Conservation (phyloP, 441 rosid genomes). For the Iberis amara region DNA sequence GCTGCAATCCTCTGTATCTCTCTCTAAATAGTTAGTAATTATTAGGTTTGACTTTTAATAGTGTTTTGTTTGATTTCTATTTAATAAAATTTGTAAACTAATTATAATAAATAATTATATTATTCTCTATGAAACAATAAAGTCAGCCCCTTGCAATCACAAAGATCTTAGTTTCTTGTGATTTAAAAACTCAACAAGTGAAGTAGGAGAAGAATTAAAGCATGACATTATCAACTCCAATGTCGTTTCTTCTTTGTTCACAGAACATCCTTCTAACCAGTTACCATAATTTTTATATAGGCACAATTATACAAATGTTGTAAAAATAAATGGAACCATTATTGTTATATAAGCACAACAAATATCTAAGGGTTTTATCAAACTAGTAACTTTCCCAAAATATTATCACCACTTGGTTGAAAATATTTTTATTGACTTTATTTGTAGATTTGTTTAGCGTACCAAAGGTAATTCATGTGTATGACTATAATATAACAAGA, state of each 20-base stretch:
- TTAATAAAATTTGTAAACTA: background rate
- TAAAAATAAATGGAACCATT: no score
- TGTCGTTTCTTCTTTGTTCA: conserved; percentile 34
- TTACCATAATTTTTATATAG: conserved; percentile 14
- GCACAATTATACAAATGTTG: background rate
- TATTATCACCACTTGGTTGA: no score
- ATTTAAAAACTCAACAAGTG: conserved; percentile 26
- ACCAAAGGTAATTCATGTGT: no score
- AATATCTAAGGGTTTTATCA: no score
- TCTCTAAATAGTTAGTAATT: conserved; percentile 31
- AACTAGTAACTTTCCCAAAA: no score
- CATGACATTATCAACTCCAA: conserved; percentile 31
- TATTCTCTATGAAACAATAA: conserved; percentile 15
- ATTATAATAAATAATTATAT: conserved; percentile 19
- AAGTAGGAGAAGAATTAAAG: conserved; percentile 36
- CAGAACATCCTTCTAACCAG: conserved; percentile 31
- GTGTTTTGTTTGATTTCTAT: conserved; percentile 28
- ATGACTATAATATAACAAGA: no score
- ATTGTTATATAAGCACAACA: no score
- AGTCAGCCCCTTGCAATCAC: conserved; percentile 29
- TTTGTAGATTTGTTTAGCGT: no score
- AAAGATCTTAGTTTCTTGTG: conserved; percentile 22
- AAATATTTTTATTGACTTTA: no score
- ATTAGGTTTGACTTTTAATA: conserved; percentile 34
- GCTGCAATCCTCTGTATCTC: conserved; percentile 16